These are phyloP conservation scores for Cyberlindnera galapagoensis DNA, from an alignment of 805 yeast species.

Conservation along the genomic window DNA sequence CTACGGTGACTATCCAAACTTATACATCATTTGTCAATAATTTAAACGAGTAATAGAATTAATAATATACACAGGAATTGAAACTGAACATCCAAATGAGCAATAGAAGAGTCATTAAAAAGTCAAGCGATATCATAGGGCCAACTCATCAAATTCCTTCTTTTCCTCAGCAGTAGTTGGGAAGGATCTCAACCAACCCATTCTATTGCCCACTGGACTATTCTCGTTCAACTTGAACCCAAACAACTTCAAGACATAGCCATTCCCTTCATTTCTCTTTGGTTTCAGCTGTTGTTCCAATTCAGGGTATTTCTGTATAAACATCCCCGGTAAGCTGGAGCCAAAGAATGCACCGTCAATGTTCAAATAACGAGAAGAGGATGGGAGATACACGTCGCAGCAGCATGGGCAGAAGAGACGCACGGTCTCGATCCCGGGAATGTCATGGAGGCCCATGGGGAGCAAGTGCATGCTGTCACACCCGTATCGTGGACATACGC, in stretches of 20 bases:
- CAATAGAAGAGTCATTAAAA: too few relatives aligned
- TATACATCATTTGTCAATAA: too few relatives aligned
- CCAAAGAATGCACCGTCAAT: slow-evolving; percentile 98
- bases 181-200: slow-evolving; percentile 85
- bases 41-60: too few relatives aligned
- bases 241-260: slow-evolving; percentile 73
- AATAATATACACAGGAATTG: too few relatives aligned
- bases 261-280: slow-evolving; percentile 32
- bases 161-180: slow-evolving; percentile 60
- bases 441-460: slow-evolving; percentile 88
- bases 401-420: slow-evolving; percentile 93
- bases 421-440: slow-evolving; percentile 88
- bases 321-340: slow-evolving; percentile 89
- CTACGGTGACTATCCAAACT: too few relatives aligned
- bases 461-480: slow-evolving; percentile 87
- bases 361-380: slow-evolving; percentile 76
- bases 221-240: slow-evolving; percentile 79
- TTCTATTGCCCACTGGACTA: slow-evolving; percentile 83
- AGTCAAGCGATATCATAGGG: too few relatives aligned
- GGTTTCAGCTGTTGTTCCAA: slow-evolving; percentile 68
- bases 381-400: slow-evolving; percentile 83
- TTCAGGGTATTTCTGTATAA: slow-evolving; percentile 88
- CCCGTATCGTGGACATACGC: slow-evolving; percentile 81
- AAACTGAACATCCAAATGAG: too few relatives aligned
- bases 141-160: slow-evolving; percentile 57